Evolutionary conservation across 2,329 filamentous ascomycete genomes (phyloP), one percentile per base, ranked within the genome.

Genomic region (Fusarium nematophilum): DNA sequence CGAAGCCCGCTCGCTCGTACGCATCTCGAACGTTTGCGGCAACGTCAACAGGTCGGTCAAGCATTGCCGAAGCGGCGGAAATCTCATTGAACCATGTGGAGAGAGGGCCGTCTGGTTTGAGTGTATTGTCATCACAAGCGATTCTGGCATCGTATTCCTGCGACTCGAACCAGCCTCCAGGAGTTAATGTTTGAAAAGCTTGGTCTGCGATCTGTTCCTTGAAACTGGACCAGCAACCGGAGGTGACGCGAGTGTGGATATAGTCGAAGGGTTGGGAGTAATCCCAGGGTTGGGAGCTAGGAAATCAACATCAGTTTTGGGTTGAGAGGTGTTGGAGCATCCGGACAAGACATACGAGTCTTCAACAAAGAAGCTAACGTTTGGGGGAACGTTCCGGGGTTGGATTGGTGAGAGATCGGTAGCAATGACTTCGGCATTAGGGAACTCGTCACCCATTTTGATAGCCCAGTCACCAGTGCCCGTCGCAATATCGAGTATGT

Each of bases 301-400:
- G 40, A n/a, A 18, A 17, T 14, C 7, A 33, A 6, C 18, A 18
- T 46, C 23, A 62, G 54, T n/a, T 33, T 51, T 21, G 17, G 15
- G 2, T 29, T 6, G 23, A 11, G 11, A 29, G 27, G 14, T 13
- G 10, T 11, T 14, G 18, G 37, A 36, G 14, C 8, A n/a, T 15
- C n/a, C 6, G 5, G 27, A 14, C 2, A 9, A 15, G n/a, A 71
- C 75, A 64, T 69, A 75, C 73, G 75, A 76, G 66, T 93, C 90
- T 68, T 92, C 89, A 38, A 93, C 83, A 57, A 86, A 86, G 63
- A 93, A 93, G 59, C 86, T 84, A 11, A 92, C 88, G 59, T 93
- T 93, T 14, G 84, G 83, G 0, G 90, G 90, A 1, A 92, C 87
- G 40, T 83, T 79, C 5, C 76, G 76, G 3, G 88, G 87, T 67